Percentiles rank a stretch among this genome's conserved stretches.
Evolutionary conservation across 768 basidiomycete species (phyloP).

Genomic region (Tylopilus sp.): DNA sequence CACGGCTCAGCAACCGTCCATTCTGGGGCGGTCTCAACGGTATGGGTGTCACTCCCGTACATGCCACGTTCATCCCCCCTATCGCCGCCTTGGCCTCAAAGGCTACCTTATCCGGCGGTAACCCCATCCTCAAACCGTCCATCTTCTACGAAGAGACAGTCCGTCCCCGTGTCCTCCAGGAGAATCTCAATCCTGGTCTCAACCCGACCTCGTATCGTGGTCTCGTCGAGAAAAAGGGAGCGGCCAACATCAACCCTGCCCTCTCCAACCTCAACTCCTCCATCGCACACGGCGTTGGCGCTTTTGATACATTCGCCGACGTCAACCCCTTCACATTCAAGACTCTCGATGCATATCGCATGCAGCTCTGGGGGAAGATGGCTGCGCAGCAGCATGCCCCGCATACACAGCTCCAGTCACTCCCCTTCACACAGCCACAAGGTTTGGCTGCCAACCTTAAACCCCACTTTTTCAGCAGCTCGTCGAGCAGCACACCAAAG

Average conservation of each 20-base stretch:
- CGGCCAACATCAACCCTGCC: slow-evolving; percentile 28
- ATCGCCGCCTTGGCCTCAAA: slow-evolving; percentile 35
- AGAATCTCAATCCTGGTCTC: slow-evolving; percentile 28
- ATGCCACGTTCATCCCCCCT: slow-evolving; percentile 80
- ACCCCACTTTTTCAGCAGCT: slow-evolving; percentile 33
- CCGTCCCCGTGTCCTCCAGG: slow-evolving; percentile 20
- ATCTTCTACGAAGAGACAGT: slow-evolving; percentile 31
- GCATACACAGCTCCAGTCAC: slow-evolving; percentile 35
- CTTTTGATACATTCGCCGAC: slow-evolving; percentile 79
- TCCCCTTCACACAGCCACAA: slow-evolving; percentile 18
- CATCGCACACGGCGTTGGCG: slow-evolving; percentile 30
- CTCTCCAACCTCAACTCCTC: slow-evolving; percentile 29
- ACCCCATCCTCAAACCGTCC: slow-evolving; percentile 28
- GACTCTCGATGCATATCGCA: slow-evolving; percentile 79
- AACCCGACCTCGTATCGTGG: slow-evolving; percentile 12
- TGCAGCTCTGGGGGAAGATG: slow-evolving; percentile 93
- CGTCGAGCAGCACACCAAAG: slow-evolving; percentile 9
- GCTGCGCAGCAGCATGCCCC: slow-evolving; percentile 60
- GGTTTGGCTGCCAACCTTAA: slow-evolving; percentile 43
- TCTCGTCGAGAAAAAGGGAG: slow-evolving; percentile 30
- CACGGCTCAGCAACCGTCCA: slow-evolving; percentile 44
- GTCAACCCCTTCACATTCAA: slow-evolving; percentile 84
- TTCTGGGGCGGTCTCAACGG: slow-evolving; percentile 84
- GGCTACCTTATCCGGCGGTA: slow-evolving; percentile 23
- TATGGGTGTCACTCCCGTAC: slow-evolving; percentile 79